Conservation (phyloP, 305 asterid species). For the Ilex paraguariensis region DNA sequence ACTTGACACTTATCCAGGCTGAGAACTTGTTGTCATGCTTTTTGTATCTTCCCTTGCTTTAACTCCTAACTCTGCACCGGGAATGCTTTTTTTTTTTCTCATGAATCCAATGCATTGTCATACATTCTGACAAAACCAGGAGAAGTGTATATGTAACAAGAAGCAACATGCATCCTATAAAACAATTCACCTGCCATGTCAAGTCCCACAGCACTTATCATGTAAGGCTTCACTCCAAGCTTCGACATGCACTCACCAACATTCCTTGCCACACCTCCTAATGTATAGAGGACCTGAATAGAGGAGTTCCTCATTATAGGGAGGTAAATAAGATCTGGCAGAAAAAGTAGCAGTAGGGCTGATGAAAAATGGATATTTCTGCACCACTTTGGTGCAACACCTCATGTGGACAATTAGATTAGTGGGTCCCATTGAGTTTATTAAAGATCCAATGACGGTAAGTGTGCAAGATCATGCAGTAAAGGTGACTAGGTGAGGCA, state of each 20-base stretch:
- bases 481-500: too few species aligned
- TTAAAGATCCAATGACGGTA: too few species aligned
- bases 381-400: too few species aligned
- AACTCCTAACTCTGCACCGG: neutral
- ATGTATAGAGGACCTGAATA: constrained; percentile 60
- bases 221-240: constrained; percentile 76
- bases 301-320: constrained; percentile 6
- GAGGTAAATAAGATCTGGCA: neutral
- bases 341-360: too few species aligned
- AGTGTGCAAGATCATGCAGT: too few species aligned
- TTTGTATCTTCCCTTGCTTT: neutral
- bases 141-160: neutral
- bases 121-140: neutral
- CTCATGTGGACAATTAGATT: too few species aligned
- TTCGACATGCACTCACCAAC: constrained; percentile 90
- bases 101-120: neutral
- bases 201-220: constrained; percentile 83
- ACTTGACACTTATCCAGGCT: too few species aligned
- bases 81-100: neutral
- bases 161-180: constrained; percentile 10
- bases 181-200: constrained; percentile 75
- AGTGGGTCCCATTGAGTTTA: too few species aligned
- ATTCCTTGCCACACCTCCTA: constrained; percentile 95
- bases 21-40: too few species aligned
- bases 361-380: too few species aligned